These are phyloP conservation scores for Neonectria magnoliae DNA, from an alignment of 2,329 filamentous ascomycete species.

Conservation along the genomic window DNA sequence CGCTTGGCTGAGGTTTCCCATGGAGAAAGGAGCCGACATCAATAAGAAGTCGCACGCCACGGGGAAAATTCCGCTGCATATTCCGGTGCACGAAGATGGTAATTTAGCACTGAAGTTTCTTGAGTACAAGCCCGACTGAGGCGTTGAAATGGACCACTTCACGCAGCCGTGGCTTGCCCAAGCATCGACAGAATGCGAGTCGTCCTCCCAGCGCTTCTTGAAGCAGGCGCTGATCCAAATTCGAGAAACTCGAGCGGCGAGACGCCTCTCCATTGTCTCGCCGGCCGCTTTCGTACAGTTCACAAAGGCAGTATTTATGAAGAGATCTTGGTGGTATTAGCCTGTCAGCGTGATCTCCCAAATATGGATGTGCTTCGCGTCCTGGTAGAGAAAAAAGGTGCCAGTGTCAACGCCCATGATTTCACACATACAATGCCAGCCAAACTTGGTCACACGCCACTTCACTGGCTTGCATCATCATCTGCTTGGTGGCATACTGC, in stretches of 20 bases:
- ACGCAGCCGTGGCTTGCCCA: background rate
- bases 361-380: conserved; percentile 32
- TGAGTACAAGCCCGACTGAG: background rate
- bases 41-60: background rate
- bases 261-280: conserved; percentile 29
- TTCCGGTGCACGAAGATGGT: background rate
- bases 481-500: conserved; percentile 31
- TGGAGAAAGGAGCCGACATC: background rate
- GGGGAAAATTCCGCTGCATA: conserved; percentile 1
- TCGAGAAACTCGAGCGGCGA: conserved; percentile 14
- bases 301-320: background rate
- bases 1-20: background rate
- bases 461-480: conserved; percentile 23
- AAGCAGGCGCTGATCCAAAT: conserved; percentile 1
- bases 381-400: conserved; percentile 30
- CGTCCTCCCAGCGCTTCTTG: background rate
- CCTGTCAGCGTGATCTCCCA: conserved; percentile 22
- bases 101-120: conserved; percentile 1
- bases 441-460: background rate
- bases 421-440: background rate
- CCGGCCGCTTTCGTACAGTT: background rate
- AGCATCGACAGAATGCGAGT: background rate
- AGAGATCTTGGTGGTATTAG: conserved; percentile 3
- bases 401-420: conserved; percentile 4
- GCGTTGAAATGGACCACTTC: conserved; percentile 1